Base-by-base conservation (phyloP, 371 early-diverging fungal species). In the Enterospora canceri region DNA sequence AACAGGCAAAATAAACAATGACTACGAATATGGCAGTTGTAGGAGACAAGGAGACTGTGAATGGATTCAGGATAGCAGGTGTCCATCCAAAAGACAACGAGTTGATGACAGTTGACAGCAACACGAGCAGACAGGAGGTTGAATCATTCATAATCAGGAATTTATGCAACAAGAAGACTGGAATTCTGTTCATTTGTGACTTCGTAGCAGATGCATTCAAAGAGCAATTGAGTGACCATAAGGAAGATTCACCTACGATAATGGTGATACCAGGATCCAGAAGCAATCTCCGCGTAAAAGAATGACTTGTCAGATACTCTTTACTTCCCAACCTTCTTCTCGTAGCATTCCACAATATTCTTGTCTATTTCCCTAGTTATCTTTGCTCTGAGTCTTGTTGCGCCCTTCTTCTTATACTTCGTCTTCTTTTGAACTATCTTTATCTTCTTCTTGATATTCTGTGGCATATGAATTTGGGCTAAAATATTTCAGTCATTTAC, bases 11-110 rank as follows among this genome's bases (percentile, higher is more conserved):
- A 58, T 5, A 24, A 4, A 31, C 3, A n/a, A 4, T 28, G 19
- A 58, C 33, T 57, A 72, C 67, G 21, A 67, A 55, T 53, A 68
- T 79, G 49, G 77, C 69, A 30, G 63, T 79, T 32, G 61, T 79
- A 21, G 76, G 76, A 65, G 77, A 77, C 53, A 76, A 79, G 58
- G 72, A 73, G 19, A 77, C 80, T 62, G 34, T 77, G 18, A 71
- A 30, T 28, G 77, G 77, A 32, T 79, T 77, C 58, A 64, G 55
- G 57, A 68, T 79, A 4, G 72, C 80, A 40, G 80, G 80, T 29
- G 51, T 79, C 21, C 57, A 62, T 53, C 54, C 46, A 35, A 51
- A 34, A 16, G 59, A 62, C 19, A 67, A 71, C 51, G 67, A 51
- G 16, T 58, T 61, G 18, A 67, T 71, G 62, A 51, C 72, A 29